Percentiles rank a stretch among this genome's conserved stretches.
Conservation (phyloP, 495 filamentous ascomycete species). For the Penicillium arizonense region DNA sequence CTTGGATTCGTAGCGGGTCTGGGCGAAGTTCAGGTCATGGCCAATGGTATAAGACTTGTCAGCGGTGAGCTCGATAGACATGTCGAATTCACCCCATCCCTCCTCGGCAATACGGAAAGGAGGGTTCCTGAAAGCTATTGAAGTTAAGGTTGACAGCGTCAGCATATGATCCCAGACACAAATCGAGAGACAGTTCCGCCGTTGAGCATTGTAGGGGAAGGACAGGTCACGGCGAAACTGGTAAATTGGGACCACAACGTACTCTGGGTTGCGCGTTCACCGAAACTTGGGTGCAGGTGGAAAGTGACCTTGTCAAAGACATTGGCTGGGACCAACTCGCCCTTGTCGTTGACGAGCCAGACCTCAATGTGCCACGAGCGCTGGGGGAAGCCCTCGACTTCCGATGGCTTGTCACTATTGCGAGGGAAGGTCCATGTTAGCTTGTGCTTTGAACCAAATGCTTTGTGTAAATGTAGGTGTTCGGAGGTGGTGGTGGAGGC, state of each 20-base stretch:
- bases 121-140: constrained; percentile 69
- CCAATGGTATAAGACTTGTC: constrained; percentile 78
- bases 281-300: constrained; percentile 91
- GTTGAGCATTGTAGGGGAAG: too few species aligned
- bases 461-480: constrained; percentile 4
- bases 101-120: constrained; percentile 90
- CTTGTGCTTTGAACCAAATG: neutral
- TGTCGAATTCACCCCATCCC: constrained; percentile 99
- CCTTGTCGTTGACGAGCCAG: constrained; percentile 57
- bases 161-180: neutral
- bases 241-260: constrained; percentile 30
- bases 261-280: constrained; percentile 75
- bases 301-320: constrained; percentile 91
- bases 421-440: constrained; percentile 10
- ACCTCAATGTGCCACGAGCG: constrained; percentile 67
- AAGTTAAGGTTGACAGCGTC: neutral
- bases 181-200: neutral
- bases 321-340: constrained; percentile 68
- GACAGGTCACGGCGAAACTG: neutral
- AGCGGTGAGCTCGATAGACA: constrained; percentile 76
- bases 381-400: constrained; percentile 86
- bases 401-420: constrained; percentile 60
- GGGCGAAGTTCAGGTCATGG: constrained; percentile 92
- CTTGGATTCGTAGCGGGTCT: constrained; percentile 75
- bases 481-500: neutral